Conservation (phyloP, 192 early-diverging fungal genomes). For the Chytriomyces confervae region DNA sequence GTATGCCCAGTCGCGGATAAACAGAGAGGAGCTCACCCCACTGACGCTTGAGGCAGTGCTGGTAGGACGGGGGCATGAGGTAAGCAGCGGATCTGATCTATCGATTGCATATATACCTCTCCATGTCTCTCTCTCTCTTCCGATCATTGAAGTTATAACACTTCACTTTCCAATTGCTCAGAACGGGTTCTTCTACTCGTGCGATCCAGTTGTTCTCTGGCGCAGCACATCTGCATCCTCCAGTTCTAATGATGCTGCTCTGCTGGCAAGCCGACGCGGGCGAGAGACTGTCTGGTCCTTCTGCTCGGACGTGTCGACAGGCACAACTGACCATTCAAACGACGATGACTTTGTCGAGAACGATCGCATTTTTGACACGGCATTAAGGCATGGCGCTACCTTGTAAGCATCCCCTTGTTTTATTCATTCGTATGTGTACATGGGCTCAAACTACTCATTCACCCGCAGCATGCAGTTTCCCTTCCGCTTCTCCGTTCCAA, state of each 20-base stretch:
- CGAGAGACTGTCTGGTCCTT: constrained; percentile 30
- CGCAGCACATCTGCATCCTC: not conserved
- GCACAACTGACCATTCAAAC: constrained; percentile 9
- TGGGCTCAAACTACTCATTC: not conserved
- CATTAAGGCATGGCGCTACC: constrained; percentile 14
- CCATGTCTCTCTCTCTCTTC: no score
- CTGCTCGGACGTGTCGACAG: constrained; percentile 17
- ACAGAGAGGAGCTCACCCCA: constrained; percentile 27
- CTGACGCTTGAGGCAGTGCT: constrained; percentile 25
- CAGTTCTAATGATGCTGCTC: not conserved
- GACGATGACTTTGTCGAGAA: constrained; percentile 33
- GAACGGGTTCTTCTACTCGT: constrained; percentile 28
- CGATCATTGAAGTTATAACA: no score
- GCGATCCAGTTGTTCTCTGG: constrained; percentile 22
- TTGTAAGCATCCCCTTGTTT: constrained; percentile 16
- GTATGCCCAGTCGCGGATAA: constrained; percentile 27
- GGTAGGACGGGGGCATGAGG: not conserved
- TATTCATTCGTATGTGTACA: not conserved
- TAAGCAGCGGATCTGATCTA: no score
- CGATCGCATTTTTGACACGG: constrained; percentile 33
- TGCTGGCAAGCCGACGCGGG: not conserved
- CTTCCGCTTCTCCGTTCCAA: constrained; percentile 22
- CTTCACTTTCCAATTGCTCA: no score
- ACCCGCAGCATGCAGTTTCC: constrained; percentile 29
- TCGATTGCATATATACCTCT: no score